A percentile compares a stretch with the other conserved stretches of the same genome.
These are phyloP conservation scores for Knufia fluminis DNA, from an alignment of 2,329 filamentous ascomycete genomes.

Conservation along the genomic window DNA sequence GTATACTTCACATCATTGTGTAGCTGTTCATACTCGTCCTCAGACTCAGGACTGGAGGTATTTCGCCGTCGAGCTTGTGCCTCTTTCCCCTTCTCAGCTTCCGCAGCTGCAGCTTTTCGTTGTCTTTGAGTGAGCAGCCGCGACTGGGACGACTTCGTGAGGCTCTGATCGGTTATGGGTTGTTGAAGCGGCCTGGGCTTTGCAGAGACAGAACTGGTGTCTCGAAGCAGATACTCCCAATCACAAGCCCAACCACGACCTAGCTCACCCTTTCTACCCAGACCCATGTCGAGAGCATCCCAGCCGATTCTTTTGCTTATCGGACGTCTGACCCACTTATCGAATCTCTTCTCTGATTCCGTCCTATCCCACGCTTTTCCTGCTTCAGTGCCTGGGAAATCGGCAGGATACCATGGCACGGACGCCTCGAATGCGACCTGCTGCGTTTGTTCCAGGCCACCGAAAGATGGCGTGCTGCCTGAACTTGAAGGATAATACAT, in stretches of 20 bases:
- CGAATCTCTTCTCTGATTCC: slow-evolving; percentile 50
- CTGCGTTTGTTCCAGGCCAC: slow-evolving; percentile 66
- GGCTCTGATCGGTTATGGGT: too few relatives aligned
- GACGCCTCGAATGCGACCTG: slow-evolving; percentile 76
- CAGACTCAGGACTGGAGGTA: slow-evolving; percentile 16
- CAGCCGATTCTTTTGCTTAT: slow-evolving; percentile 74
- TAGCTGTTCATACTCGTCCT: slow-evolving; percentile 9
- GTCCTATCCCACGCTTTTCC: slow-evolving; percentile 69
- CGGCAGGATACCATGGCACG: slow-evolving; percentile 74
- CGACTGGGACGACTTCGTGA: neutral
- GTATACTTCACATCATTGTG: slow-evolving; percentile 23
- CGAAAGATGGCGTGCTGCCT: slow-evolving; percentile 72
- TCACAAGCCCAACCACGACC: slow-evolving; percentile 77
- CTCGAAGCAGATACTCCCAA: slow-evolving; percentile 59
- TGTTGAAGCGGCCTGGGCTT: neutral
- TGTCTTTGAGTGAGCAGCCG: slow-evolving; percentile 16
- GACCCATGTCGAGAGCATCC: slow-evolving; percentile 63
- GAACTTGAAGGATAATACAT: slow-evolving; percentile 73
- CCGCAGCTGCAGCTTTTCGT: slow-evolving; percentile 18
- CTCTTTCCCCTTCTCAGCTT: slow-evolving; percentile 9
- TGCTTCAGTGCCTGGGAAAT: slow-evolving; percentile 69
- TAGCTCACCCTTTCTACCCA: slow-evolving; percentile 67
- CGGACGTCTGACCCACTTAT: slow-evolving; percentile 65
- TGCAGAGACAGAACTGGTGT: slow-evolving; percentile 12
- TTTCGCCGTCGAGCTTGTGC: slow-evolving; percentile 12